Evolutionary conservation across 2,329 filamentous ascomycete genomes (phyloP), one percentile per base, ranked within the genome.

Genomic region (Fusarium virguliforme): DNA sequence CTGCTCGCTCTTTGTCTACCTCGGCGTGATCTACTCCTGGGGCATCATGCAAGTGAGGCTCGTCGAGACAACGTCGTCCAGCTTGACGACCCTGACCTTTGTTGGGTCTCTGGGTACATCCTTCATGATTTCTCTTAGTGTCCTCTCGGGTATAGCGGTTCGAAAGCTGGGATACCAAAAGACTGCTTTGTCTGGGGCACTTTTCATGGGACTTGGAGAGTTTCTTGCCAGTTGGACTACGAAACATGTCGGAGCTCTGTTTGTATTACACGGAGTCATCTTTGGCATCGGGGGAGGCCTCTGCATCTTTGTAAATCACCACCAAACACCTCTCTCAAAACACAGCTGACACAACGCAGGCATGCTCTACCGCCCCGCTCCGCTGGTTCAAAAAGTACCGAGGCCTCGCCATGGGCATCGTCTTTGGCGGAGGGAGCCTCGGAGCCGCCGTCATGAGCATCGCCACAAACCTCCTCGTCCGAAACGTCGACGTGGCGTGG

Each of bases 11-110:
- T 79, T 78, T 2, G 68, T 78, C 1, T 79, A 78, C 18, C 74
- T 79, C 0, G 77, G 77, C 0, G 72, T 79, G 9, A 60, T 79
- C n/a, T 79, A 79, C 51, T 79, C 77, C 0, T 79, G 76, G 74
- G 77, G 77, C 26, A 77, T 79, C 9, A 74, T 79, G 65, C 77
- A 79, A 55, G 70, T 79, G 22, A 57, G 70, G 15, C 73, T 79
- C 1, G 71, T 76, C 7, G 73, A 76, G 18, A 73, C 75, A 0
- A 75, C 74, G 0, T 65, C 65, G 6, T 66, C 77, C 0, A 73
- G 60, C 3, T 34, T 79, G 8, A 77, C 76, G 4, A 79, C 75
- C 0, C 41, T 79, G 41, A 77, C 75, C 0, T 78, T 79, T 30
- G 75, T 79, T 6, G 77, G 77, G 8, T 79, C 77, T 0, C 48